Base-by-base conservation (phyloP, 768 basidiomycete genomes). In the Coprinellus aureogranulatus region DNA sequence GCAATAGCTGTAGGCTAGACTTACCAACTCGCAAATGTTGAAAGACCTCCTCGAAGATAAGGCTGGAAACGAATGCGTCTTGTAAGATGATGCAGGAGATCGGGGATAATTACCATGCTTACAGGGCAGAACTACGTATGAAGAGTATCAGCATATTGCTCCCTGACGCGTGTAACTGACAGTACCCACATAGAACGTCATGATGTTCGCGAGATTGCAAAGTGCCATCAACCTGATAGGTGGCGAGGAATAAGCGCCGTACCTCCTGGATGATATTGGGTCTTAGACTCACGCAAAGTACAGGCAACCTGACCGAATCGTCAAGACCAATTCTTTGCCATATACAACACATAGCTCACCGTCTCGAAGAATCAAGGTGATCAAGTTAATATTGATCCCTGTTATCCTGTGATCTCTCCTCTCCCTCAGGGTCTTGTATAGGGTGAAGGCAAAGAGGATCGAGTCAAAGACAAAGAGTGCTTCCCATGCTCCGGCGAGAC, bases 1-100 rank as follows among this genome's bases (percentile, higher is more conserved):
- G 34, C 39, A 47, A 9, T 18, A 42, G n/a, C n/a, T 28, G 39
- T 31, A 18, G 12, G 9, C 23, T 40, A 23, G n/a, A 61, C 77
- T 37, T 42, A 81, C 81, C 73, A 70, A 75, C 77, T 79, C 12
- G 83, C 76, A 57, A 81, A 76, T 0, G 78, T 80, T 9, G 82
- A 80, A 23, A 83, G 66, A 2, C 72, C 66, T 22, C 81, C 81
- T 54, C 75, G 65, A 39, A 80, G 66, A 51, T 77, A 72, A 4
- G 78, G 74, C 81, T 83, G 39, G 2, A 39, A 25, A n/a, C n/a
- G n/a, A n/a, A n/a, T 30, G 18, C 11, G 18, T 20, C 12, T 18
- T 5, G 14, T 14, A 23, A 39, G 12, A 2, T 18, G 12, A 4
- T 10, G 16, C 6, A 54, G 37, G 41, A 28, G 27, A 31, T 34